Evolutionary conservation across 1,284 basidiomycete genomes (phyloP).

Genomic region (Cryptococcus deneoformans): DNA sequence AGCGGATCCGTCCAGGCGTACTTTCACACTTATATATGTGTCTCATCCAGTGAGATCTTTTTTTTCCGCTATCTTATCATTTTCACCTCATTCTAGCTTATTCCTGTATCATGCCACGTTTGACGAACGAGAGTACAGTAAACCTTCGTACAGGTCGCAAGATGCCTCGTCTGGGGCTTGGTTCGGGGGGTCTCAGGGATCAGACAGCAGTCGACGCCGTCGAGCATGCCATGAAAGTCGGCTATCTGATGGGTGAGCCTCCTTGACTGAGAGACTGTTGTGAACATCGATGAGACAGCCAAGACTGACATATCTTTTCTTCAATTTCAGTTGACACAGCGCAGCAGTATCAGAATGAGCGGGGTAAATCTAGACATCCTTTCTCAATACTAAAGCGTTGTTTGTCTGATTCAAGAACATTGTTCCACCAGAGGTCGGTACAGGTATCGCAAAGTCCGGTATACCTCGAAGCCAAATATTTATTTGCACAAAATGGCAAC

Average conservation of each 20-base stretch:
- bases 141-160: conserved; percentile 31
- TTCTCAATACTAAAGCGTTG: too few species aligned
- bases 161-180: conserved; percentile 73
- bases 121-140: conserved; percentile 27
- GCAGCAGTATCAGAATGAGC: conserved; percentile 70
- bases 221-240: conserved; percentile 62
- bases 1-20: too few species aligned
- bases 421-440: conserved; percentile 22
- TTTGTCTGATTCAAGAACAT: too few species aligned
- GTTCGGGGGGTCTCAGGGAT: conserved; percentile 36
- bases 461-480: conserved; percentile 33
- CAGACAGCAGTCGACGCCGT: conserved; percentile 53
- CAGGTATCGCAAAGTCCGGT: conserved; percentile 15
- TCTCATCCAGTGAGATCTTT: too few species aligned
- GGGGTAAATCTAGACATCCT: conserved; percentile 14
- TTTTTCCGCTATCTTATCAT: too few species aligned
- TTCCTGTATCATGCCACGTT: neutral
- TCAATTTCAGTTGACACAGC: conserved; percentile 50
- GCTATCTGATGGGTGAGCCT: conserved; percentile 54
- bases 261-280: neutral
- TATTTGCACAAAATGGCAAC: conserved; percentile 58
- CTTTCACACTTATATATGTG: too few species aligned
- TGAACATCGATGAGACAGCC: neutral
- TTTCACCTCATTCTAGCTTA: too few species aligned
- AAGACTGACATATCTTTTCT: too few species aligned